phyloP scores from a whole-genome alignment of 208 protist genomes.

The Perkinsela sp. region DNA sequence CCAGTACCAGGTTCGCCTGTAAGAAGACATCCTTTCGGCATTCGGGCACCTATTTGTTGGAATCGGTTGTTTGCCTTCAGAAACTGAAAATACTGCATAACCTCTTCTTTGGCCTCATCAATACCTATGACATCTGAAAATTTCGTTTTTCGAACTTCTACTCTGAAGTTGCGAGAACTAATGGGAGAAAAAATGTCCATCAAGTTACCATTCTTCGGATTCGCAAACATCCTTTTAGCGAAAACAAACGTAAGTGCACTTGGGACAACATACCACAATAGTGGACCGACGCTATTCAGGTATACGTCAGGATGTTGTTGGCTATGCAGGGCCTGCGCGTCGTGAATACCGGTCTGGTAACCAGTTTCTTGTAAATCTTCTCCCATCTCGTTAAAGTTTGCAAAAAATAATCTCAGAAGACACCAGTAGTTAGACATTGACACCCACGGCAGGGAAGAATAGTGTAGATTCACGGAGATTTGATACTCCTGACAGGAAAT shows the following conservation, averaged over 20 bases:
- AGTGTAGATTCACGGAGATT: no score
- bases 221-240: background rate
- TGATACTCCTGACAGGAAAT: no score
- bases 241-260: background rate
- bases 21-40: constrained; percentile 83
- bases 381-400: no score
- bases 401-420: no score
- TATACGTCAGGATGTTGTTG: background rate
- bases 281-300: background rate
- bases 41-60: constrained; percentile 64
- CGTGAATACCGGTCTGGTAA: no score
- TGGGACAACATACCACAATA: background rate
- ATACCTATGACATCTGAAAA: constrained; percentile 54
- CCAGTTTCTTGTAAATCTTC: no score
- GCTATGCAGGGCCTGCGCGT: background rate
- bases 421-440: no score
- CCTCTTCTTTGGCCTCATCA: constrained; percentile 76
- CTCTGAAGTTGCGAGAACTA: constrained; percentile 41
- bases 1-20: constrained; percentile 81
- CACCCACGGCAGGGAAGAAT: no score
- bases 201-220: constrained; percentile 2
- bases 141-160: constrained; percentile 27
- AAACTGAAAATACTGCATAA: constrained; percentile 82
- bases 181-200: constrained; percentile 63
- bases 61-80: constrained; percentile 69